Percentiles rank a stretch among this genome's conserved stretches.
Conservation (phyloP, 1,284 basidiomycete species). For the Austroboletus niveus region DNA sequence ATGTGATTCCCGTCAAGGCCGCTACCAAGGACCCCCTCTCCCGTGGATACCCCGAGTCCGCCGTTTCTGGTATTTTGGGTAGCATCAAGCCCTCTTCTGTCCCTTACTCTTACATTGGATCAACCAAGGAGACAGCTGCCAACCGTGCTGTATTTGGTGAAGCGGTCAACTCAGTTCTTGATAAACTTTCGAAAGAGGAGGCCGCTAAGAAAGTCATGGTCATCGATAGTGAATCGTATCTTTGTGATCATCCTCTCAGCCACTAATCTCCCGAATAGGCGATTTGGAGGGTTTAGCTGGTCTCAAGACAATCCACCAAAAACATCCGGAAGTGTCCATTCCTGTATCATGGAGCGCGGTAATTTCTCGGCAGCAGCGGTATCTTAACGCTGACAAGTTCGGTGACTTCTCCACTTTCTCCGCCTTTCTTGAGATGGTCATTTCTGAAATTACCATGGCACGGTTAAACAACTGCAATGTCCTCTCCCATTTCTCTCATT, state of each 20-base stretch:
- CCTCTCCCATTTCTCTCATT: constrained; percentile 84
- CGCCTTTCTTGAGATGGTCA: constrained; percentile 85
- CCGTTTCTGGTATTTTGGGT: constrained; percentile 53
- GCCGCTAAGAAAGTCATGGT: constrained; percentile 79
- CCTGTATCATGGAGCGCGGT: constrained; percentile 83
- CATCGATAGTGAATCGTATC: constrained; percentile 66
- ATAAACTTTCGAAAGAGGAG: constrained; percentile 71
- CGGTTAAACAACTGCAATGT: constrained; percentile 84
- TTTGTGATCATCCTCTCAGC: background rate
- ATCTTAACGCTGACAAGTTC: constrained; percentile 70
- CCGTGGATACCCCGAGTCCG: constrained; percentile 59
- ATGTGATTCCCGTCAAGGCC: constrained; percentile 76
- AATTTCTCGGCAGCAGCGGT: constrained; percentile 85
- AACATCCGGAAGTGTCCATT: constrained; percentile 83
- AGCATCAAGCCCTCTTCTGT: constrained; percentile 60
- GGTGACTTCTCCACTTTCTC: constrained; percentile 86
- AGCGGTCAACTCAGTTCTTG: constrained; percentile 75
- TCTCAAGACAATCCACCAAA: constrained; percentile 80
- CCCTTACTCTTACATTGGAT: constrained; percentile 65
- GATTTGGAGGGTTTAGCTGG: constrained; percentile 87
- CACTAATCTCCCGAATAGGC: constrained; percentile 36
- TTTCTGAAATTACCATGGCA: constrained; percentile 89
- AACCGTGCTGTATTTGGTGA: constrained; percentile 83
- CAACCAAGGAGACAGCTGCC: constrained; percentile 70
- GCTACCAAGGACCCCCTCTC: constrained; percentile 70